Evolutionary conservation across 306 rosid genomes (phyloP).

Genomic region (Vicia faba): DNA sequence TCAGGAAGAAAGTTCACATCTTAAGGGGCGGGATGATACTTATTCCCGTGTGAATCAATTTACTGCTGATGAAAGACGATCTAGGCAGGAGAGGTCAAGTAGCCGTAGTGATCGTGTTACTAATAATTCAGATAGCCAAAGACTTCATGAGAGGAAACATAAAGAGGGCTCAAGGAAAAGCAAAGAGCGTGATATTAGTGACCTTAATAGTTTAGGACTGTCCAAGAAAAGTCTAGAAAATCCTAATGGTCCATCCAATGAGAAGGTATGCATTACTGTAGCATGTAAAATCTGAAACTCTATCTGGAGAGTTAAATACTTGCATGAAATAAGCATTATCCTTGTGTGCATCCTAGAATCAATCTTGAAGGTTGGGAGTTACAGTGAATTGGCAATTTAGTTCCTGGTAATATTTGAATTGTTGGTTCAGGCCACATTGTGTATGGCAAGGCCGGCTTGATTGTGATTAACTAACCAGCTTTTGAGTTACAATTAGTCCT

Average conservation of each 20-base stretch:
- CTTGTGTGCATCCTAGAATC: constrained; percentile 32
- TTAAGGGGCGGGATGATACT: constrained; percentile 74
- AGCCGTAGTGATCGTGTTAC: constrained; percentile 69
- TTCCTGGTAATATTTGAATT: constrained; percentile 30
- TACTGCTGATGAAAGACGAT: constrained; percentile 67
- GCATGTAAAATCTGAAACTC: constrained; percentile 36
- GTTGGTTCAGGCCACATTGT: constrained; percentile 26
- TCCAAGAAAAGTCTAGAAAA: constrained; percentile 76
- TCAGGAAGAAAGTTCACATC: constrained; percentile 69
- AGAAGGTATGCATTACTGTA: constrained; percentile 74
- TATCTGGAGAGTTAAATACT: constrained; percentile 29
- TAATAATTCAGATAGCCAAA: constrained; percentile 67
- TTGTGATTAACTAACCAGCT: constrained; percentile 17
- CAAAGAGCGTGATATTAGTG: constrained; percentile 67
- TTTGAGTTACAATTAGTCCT: constrained; percentile 29
- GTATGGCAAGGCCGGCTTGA: constrained; percentile 21
- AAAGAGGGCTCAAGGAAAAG: constrained; percentile 74
- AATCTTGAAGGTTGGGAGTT: constrained; percentile 33
- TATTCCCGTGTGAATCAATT: constrained; percentile 65
- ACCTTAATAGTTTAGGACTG: constrained; percentile 51
- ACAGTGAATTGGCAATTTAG: constrained; percentile 27
- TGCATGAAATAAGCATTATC: constrained; percentile 33
- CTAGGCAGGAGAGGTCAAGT: constrained; percentile 79
- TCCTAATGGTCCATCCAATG: constrained; percentile 64
- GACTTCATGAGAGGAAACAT: constrained; percentile 67